These are phyloP conservation scores for Eragrostis tef DNA, from an alignment of 202 grass and related monocot species.

Conservation along the genomic window DNA sequence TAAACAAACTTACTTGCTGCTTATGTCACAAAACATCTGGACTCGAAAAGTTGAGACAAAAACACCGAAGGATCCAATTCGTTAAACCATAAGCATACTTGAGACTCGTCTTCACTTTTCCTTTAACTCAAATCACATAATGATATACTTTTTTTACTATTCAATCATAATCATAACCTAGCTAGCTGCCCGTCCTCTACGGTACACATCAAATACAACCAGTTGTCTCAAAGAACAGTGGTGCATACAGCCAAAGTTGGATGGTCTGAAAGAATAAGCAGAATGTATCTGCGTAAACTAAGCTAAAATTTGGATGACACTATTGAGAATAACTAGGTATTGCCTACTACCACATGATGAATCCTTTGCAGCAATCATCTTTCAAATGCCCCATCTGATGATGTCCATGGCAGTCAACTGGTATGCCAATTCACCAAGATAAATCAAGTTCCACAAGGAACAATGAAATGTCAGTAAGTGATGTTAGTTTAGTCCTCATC, in stretches of 20 bases:
- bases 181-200: not conserved
- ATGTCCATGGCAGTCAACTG: not conserved
- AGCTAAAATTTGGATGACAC: constrained; percentile 12
- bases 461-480: not conserved
- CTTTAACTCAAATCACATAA: not conserved
- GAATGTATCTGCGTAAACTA: constrained; percentile 23
- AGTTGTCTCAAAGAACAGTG: not conserved
- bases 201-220: not conserved
- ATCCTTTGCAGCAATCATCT: constrained; percentile 10
- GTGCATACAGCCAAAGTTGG: not conserved
- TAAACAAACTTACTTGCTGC: too few relatives aligned
- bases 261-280: not conserved
- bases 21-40: not conserved
- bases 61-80: not conserved
- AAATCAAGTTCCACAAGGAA: not conserved
- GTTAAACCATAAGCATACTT: not conserved
- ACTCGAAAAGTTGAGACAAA: not conserved
- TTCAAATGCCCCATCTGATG: not conserved
- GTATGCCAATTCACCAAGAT: not conserved
- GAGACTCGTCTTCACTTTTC: not conserved
- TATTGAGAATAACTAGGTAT: not conserved
- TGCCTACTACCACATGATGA: not conserved
- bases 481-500: constrained; percentile 71
- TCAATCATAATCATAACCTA: not conserved
- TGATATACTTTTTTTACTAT: not conserved